Base-by-base conservation (phyloP, 441 rosid genomes). In the Gossypium lobatum region DNA sequence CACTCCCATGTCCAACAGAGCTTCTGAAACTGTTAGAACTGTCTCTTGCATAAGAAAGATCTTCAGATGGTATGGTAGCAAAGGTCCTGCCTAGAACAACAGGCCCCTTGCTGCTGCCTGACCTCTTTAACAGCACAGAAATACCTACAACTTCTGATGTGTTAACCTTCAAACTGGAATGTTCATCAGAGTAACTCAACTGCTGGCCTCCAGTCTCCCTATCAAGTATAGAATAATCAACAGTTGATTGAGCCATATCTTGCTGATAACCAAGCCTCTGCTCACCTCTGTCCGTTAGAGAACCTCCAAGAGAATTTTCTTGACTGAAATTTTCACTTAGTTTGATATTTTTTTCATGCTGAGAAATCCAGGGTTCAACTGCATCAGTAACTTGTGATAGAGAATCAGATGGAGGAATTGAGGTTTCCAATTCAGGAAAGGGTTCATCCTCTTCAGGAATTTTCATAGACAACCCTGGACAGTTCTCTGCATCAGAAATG, bases 71-170 rank as follows among this genome's bases (percentile, higher is more conserved):
- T 79, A 87, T 78, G 71, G 86, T 78, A 72, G 85, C 80, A 54
- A 85, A 88, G 73, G 86, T 88, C 81, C 91, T 90, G 59, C 94
- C 90, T 75, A 85, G 90, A 77, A 87, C 70, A 62, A 86, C 80
- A 79, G 85, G 91, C 54, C 93, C 91, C 83, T 90, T 91, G 84
- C 75, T 83, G 82, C 96, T 91, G 81, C 86, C 85, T 50, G 98
- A 93, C 85, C 96, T 87, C 79, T 82, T 91, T 70, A 95, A 85
- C 84, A 89, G 81, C 73, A 93, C 74, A 73, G 93, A 87, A 78
- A 89, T 81, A 60, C 89, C 88, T 10, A 88, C 85, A 81, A 84
- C 88, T 77, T 84, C 96, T 62, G 86, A 77, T 76, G 78, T 62
- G 53, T 78, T 86, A 80, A 75, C 73, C 77, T 84, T 87, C 64